These are phyloP conservation scores for Tuber melanosporum DNA, from an alignment of 495 filamentous ascomycete species.

Conservation along the genomic window DNA sequence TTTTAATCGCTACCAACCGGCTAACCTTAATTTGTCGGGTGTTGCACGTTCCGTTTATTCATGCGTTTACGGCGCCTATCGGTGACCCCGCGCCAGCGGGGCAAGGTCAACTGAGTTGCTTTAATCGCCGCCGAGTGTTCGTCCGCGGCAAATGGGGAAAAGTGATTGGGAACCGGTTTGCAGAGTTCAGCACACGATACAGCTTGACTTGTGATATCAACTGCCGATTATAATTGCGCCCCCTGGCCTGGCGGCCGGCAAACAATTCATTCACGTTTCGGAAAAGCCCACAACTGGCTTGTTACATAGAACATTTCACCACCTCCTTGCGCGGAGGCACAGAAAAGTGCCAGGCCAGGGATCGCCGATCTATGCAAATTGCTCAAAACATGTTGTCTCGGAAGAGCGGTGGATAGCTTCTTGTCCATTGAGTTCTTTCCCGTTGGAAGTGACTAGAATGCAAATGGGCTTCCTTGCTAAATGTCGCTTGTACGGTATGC, in stretches of 20 bases:
- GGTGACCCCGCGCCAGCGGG: neutral
- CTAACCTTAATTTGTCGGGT: neutral
- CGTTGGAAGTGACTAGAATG: neutral
- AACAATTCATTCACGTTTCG: neutral
- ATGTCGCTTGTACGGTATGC: neutral
- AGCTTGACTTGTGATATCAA: neutral
- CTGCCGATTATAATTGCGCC: neutral
- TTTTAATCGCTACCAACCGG: neutral
- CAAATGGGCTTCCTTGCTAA: neutral
- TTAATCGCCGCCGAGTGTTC: neutral
- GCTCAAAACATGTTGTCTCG: neutral
- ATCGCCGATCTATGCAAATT: slow-evolving; percentile 3
- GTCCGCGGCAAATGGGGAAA: neutral
- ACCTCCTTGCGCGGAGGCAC: neutral
- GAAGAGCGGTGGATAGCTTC: neutral
- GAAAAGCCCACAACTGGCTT: neutral
- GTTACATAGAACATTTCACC: neutral
- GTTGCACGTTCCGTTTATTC: neutral
- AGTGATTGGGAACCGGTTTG: neutral
- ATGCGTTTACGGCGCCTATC: neutral
- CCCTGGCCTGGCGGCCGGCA: neutral
- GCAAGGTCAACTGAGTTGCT: neutral
- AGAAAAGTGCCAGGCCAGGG: neutral
- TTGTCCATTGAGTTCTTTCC: neutral
- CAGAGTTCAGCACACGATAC: neutral